These are phyloP conservation scores for Podila minutissima DNA, from an alignment of 192 early-diverging fungal genomes.

Conservation along the genomic window DNA sequence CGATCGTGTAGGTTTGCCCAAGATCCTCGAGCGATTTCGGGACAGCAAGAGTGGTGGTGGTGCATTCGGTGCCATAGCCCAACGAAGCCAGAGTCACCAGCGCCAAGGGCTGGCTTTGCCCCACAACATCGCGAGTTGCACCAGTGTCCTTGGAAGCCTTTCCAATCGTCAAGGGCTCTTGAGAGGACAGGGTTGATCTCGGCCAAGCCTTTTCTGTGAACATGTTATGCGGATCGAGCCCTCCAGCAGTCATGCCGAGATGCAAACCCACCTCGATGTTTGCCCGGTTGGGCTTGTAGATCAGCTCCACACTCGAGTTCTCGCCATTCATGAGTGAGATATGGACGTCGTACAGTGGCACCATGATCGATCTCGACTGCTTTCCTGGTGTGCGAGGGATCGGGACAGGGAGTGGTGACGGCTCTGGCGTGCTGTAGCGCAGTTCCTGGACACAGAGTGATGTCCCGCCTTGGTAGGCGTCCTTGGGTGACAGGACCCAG, in stretches of 20 bases:
- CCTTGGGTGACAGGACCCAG: slow-evolving; percentile 28
- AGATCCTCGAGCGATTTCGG: background rate
- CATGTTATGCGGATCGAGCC: background rate
- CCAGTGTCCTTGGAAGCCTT: no score
- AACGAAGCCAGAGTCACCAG: no score
- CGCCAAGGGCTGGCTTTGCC: no score
- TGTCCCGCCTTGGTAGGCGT: slow-evolving; percentile 32
- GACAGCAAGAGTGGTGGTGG: background rate
- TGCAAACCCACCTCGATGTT: slow-evolving; percentile 31
- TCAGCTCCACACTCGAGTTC: slow-evolving; percentile 25
- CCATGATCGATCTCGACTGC: slow-evolving; percentile 19
- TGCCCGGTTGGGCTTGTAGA: slow-evolving; percentile 13
- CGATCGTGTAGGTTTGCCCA: slow-evolving; percentile 6
- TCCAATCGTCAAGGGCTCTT: background rate
- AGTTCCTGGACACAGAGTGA: slow-evolving; percentile 30
- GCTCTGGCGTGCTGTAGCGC: background rate
- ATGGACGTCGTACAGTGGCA: slow-evolving; percentile 32
- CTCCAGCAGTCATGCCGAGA: slow-evolving; percentile 19
- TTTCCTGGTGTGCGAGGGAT: slow-evolving; percentile 4
- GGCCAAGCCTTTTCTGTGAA: background rate
- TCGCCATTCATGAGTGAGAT: slow-evolving; percentile 11
- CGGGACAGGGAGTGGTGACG: slow-evolving; percentile 1
- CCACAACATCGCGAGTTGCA: no score
- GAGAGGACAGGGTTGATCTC: background rate
- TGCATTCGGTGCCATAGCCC: no score